Percentiles rank a stretch among this genome's conserved stretches.
These are phyloP conservation scores for Senecio squalidus DNA, from an alignment of 140 eudicot genomes.

Conservation along the genomic window DNA sequence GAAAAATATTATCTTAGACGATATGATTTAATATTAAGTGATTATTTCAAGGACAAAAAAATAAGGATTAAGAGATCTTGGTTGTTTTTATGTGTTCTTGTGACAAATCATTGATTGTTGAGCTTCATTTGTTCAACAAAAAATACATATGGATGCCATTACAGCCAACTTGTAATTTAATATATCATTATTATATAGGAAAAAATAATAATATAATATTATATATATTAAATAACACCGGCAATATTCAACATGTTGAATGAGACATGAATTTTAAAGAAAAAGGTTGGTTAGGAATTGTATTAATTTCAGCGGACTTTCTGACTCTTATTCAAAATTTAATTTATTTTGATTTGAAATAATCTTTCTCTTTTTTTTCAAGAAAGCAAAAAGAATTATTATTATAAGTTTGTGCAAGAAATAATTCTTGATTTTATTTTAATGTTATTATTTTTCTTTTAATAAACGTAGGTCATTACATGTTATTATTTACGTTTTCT, in stretches of 20 bases:
- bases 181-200: not conserved
- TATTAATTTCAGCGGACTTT: not conserved
- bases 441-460: too few species aligned
- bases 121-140: not conserved
- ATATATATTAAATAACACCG: slow-evolving; percentile 12
- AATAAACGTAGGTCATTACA: too few species aligned
- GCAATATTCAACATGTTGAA: slow-evolving; percentile 22
- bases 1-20: too few species aligned
- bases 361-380: not conserved
- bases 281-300: not conserved
- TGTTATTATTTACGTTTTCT: too few species aligned
- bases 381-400: not conserved
- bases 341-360: not conserved
- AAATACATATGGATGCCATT: slow-evolving; percentile 11
- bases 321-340: not conserved
- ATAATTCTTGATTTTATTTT: too few species aligned
- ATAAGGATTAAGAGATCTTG: too few species aligned
- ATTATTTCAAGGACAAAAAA: not conserved
- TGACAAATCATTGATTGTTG: slow-evolving; percentile 26
- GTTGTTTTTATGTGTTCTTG: not conserved
- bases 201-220: not conserved
- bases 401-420: not conserved
- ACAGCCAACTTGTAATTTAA: slow-evolving; percentile 17
- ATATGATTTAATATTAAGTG: not conserved
- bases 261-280: slow-evolving; percentile 20